Evolutionary conservation across 257 asterid genomes (phyloP), one percentile per base, ranked within the genome.

Genomic region (Galeopsis tetrahit): DNA sequence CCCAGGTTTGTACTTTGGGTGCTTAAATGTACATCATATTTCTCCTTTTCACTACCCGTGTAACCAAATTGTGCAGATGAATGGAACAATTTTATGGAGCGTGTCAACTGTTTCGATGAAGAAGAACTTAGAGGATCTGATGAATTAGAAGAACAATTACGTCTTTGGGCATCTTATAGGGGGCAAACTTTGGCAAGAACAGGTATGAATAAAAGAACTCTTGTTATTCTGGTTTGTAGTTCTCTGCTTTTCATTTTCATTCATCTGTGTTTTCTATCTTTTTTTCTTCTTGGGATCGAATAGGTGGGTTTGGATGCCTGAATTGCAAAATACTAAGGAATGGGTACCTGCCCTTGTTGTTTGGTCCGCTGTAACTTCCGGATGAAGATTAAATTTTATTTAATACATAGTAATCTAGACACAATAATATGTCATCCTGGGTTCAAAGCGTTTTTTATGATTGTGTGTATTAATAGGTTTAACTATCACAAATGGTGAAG

Each of bases 81-180:
- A 77, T 92, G 98, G 98, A 90, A 69, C 78, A 92, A 92, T 81
- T 92, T 92, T 69, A 84, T 92, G 76, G 96, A 92, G 82, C 93
- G 98, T 68, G 85, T 88, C 65, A 72, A 84, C 2, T 83, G 96
- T 71, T 6, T 8, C 66, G 81, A 59, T 44, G 96, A 90, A 76
- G 97, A 88, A 35, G 93, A 85, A 59, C 93, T 90, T 69, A 86
- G 84, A 77, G 90, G 71, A 38, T 83, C 85, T 66, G 87, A 82
- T 79, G 97, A 90, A 42, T 79, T 79, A 71, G 98, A 90, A 84
- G 98, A 92, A 62, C 91, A 89, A 55, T 83, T 92, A 51, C 89
- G 98, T 66, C 96, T 86, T 55, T 92, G 98, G 98, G 98, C 96
- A 72, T 92, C 98, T 44, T 92, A 89, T 66, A 92, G 93, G 79